Conservation (phyloP, 192 early-diverging fungal genomes). For the Pilaira anomala region DNA sequence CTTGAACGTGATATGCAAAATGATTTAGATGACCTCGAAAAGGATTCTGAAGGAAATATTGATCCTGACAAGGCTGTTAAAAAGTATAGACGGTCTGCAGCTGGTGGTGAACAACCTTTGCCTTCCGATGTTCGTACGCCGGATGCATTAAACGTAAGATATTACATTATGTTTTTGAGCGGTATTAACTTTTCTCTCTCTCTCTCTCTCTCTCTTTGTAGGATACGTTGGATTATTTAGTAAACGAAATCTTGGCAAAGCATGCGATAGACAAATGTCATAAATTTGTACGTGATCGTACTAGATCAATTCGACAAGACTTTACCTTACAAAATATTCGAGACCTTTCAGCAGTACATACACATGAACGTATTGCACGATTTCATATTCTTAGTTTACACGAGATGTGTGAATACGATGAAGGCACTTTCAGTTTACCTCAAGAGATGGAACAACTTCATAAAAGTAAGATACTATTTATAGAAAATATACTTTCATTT, state of each 20-base stretch:
- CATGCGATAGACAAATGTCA: constrained; percentile 63
- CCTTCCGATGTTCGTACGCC: constrained; percentile 89
- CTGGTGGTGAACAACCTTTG: constrained; percentile 80
- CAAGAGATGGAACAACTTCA: constrained; percentile 87
- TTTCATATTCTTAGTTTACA: constrained; percentile 82
- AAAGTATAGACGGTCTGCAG: constrained; percentile 78
- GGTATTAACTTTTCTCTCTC: neutral
- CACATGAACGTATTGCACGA: constrained; percentile 81
- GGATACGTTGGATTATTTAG: constrained; percentile 65
- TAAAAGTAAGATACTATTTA: constrained; percentile 77
- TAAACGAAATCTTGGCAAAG: constrained; percentile 51
- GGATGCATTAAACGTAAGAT: constrained; percentile 58
- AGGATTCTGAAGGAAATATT: constrained; percentile 24
- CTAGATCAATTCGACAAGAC: constrained; percentile 80
- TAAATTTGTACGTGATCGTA: constrained; percentile 82
- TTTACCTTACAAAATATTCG: constrained; percentile 84
- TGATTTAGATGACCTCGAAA: constrained; percentile 70
- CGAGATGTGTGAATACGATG: constrained; percentile 63
- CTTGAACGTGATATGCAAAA: constrained; percentile 80
- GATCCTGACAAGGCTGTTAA: constrained; percentile 76
- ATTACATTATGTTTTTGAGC: neutral
- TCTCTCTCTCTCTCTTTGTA: neutral
- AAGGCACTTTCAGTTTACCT: constrained; percentile 58
- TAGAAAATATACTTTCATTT: constrained; percentile 1
- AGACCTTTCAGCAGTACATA: constrained; percentile 59